Base-by-base conservation (phyloP, 2,329 filamentous ascomycete species). In the Colletotrichum orchidophilum region DNA sequence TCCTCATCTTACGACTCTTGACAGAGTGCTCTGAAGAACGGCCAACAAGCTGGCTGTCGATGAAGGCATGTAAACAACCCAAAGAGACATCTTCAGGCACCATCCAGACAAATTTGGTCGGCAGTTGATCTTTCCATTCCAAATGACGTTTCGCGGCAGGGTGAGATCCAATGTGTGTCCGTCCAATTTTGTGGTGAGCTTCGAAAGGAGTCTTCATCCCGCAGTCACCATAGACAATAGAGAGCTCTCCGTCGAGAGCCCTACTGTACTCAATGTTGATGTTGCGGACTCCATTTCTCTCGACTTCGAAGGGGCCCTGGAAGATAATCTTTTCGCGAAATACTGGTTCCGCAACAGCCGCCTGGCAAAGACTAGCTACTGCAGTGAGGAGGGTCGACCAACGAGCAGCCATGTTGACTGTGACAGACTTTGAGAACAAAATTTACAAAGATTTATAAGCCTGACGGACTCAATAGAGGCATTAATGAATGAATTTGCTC, bases 71-170 rank as follows among this genome's bases (percentile, higher is more conserved):
- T 0, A 78, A 57, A 11, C 76, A 78, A 0, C 76, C 76, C 0
- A 53, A 21, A 1, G 59, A 50, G 1, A 73, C 39, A 4, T 72
- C 63, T 0, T 64, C 50, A 0, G 74, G 71, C 0, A 74, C 63
- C 6, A 77, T 1, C 75, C 76, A 77, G 3, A 77, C 76, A 11
- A 77, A 75, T 31, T 71, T 74, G 3, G 69, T 70, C 1, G 75
- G 76, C 0, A 73, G 63, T 7, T 57, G 35, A 4, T 73, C 68
- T n/a, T 62, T 59, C 42, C 71, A 70, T 7, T 76, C 72, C 0
- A 63, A 9, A 31, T 77, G 76, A n/a, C 74, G 76, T 27, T 72
- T 57, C 0, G 76, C 74, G 7, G 76, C 42, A 9, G 74, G 73
- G 15, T 77, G 76, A 12, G 29, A 50, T 0, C 74, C 75, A n/a